Evolutionary conservation across 2,329 filamentous ascomycete genomes (phyloP), one percentile per base, ranked within the genome.

Genomic region (Colletotrichum caudatum): DNA sequence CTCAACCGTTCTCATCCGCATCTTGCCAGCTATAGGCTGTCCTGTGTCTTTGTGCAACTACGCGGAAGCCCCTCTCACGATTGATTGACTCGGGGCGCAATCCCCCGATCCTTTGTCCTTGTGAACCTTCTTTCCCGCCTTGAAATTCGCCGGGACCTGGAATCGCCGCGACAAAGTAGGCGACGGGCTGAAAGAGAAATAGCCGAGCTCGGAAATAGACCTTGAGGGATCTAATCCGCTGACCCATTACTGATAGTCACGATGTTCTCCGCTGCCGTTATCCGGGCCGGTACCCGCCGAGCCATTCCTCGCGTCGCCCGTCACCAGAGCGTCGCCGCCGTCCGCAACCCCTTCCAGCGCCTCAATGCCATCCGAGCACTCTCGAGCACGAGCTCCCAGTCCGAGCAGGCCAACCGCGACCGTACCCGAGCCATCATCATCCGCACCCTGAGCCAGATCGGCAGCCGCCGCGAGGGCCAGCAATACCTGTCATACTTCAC

Each of bases 401-500:
- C 79, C 51, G 74, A 76, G 69, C 80, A 77, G 64, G 74, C 78
- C 64, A 81, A 79, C 74, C 83, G 91, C 76, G 86, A 88, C 71
- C 90, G 88, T 69, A 94, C 93, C 56, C 89, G 93, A 71, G 92
- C 92, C 58, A 95, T 94, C 66, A 94, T 97, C 74, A 92, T 97
- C 78, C 94, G 95, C 84, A 89, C 97, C 72, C 88, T 98, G 76
- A 97, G 94, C 85, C 97, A 95, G 84, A 97, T 98, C 81, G 95
- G 94, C 74, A 97, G 94, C 74, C 97, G 97, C 88, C 89, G 95
- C 73, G 95, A 99, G 85, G 94, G 97, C 74, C 94, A 98, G 86
- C 95, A 98, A 83, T 98, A 98, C 83, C 91, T 98, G 71, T 96
- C 95, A 76, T 94, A 98, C 81, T 99, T 99, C 87, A 96, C 93